A percentile compares a stretch with the other conserved stretches of the same genome.
These are phyloP conservation scores for Mycena kentingensis DNA, from an alignment of 768 basidiomycete species.

Conservation along the genomic window DNA sequence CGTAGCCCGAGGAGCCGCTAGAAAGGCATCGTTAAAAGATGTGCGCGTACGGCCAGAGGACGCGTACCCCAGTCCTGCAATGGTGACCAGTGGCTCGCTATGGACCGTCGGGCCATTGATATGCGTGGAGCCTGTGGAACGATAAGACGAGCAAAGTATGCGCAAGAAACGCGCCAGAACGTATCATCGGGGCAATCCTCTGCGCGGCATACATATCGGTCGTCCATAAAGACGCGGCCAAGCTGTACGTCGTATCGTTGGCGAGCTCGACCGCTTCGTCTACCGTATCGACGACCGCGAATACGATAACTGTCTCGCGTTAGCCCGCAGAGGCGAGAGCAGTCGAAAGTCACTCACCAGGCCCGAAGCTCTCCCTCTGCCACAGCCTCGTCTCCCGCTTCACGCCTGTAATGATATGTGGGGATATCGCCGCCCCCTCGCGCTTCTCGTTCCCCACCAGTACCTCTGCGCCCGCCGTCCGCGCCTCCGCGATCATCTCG, in stretches of 20 bases:
- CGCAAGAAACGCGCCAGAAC: conserved; percentile 39
- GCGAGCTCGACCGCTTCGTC: conserved; percentile 59
- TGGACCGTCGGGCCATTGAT: conserved; percentile 60
- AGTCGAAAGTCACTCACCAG: conserved; percentile 37
- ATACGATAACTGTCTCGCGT: conserved; percentile 38
- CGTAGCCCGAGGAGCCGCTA: conserved; percentile 53
- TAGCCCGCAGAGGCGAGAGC: neutral
- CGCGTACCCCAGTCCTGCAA: conserved; percentile 50
- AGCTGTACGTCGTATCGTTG: conserved; percentile 54
- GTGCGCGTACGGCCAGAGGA: neutral
- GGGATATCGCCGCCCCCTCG: too few relatives aligned
- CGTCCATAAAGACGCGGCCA: conserved; percentile 57
- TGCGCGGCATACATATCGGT: conserved; percentile 44
- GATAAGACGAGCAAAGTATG: neutral
- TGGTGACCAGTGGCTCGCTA: conserved; percentile 39
- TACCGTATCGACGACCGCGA: conserved; percentile 47
- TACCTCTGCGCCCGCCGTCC: conserved; percentile 46
- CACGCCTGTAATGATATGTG: too few relatives aligned
- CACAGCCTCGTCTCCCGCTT: too few relatives aligned
- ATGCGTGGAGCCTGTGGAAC: conserved; percentile 46
- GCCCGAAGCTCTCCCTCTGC: conserved; percentile 66
- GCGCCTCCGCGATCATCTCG: conserved; percentile 46
- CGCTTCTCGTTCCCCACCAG: too few relatives aligned
- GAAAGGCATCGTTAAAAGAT: neutral
- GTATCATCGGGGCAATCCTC: conserved; percentile 48